phyloP scores from a whole-genome alignment of 2,329 filamentous ascomycete species.

The Fusarium nygamai region DNA sequence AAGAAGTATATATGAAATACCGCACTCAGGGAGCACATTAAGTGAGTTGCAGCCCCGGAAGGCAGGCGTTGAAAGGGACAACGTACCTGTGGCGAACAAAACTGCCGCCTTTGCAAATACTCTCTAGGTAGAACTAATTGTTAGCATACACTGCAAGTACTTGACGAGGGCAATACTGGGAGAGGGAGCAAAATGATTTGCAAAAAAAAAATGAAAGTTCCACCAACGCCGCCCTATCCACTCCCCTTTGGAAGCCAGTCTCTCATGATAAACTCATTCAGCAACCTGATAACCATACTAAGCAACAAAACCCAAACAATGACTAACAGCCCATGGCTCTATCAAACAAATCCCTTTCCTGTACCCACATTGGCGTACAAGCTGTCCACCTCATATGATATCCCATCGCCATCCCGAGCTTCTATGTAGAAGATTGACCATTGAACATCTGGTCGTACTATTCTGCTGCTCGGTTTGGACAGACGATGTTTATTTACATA shows the following conservation, averaged over 20 bases:
- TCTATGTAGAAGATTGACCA: conserved; percentile 10
- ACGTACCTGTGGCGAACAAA: conserved; percentile 41
- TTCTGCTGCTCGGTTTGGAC: conserved; percentile 22
- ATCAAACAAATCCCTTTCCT: not conserved
- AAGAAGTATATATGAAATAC: not conserved
- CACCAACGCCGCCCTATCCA: conserved; percentile 29
- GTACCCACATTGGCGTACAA: not conserved
- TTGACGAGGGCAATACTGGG: conserved; percentile 2
- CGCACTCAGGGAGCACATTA: not conserved
- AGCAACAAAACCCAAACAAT: conserved; percentile 21
- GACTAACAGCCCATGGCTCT: conserved; percentile 13
- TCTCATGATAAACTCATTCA: conserved; percentile 26
- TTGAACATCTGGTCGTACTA: conserved; percentile 18
- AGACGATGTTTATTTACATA: conserved; percentile 46
- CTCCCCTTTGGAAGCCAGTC: conserved; percentile 17
- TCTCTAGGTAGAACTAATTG: conserved; percentile 20
- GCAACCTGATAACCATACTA: conserved; percentile 23
- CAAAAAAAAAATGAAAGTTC: conserved; percentile 27
- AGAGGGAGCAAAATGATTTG: conserved; percentile 36
- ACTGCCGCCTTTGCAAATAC: conserved; percentile 12
- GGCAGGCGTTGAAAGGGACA: not conserved
- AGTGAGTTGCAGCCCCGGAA: not conserved
- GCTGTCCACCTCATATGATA: conserved; percentile 5
- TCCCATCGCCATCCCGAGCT: conserved; percentile 3
- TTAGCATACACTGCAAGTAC: conserved; percentile 39